These are phyloP conservation scores for Candida sanyaensis DNA, from an alignment of 1,139 yeast genomes.

Conservation along the genomic window DNA sequence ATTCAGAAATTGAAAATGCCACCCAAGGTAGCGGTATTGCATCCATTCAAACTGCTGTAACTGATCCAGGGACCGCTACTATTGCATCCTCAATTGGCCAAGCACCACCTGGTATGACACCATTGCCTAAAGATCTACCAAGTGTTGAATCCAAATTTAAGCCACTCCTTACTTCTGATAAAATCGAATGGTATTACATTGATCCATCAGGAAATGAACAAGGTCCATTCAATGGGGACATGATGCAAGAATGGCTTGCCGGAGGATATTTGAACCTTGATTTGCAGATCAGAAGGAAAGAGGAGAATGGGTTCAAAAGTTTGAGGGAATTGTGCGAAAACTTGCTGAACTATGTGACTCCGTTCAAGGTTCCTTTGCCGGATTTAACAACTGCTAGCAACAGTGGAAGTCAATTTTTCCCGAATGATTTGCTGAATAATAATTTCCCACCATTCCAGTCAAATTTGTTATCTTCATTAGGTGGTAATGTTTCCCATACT, in stretches of 20 bases:
- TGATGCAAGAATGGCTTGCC: slow-evolving; percentile 80
- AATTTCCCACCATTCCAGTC: slow-evolving; percentile 5
- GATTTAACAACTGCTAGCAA: slow-evolving; percentile 23
- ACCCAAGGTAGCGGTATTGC: slow-evolving; percentile 7
- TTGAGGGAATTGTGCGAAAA: slow-evolving; percentile 47
- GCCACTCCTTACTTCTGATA: slow-evolving; percentile 30
- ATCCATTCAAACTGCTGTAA: slow-evolving; percentile 4
- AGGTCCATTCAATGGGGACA: slow-evolving; percentile 75
- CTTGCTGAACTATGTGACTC: slow-evolving; percentile 54
- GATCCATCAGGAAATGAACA: slow-evolving; percentile 73
- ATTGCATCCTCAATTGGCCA: slow-evolving; percentile 3
- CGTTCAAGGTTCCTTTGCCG: slow-evolving; percentile 60
- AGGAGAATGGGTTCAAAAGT: slow-evolving; percentile 40
- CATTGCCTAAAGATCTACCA: slow-evolving; percentile 6
- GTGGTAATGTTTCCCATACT: not conserved
- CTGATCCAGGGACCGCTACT: slow-evolving; percentile 6
- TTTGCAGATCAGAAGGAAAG: slow-evolving; percentile 58
- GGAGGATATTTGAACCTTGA: slow-evolving; percentile 62
- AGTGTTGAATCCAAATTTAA: slow-evolving; percentile 5
- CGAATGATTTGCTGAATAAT: slow-evolving; percentile 11
- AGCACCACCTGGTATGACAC: slow-evolving; percentile 23
- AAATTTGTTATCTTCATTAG: slow-evolving; percentile 2
- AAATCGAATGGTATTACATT: slow-evolving; percentile 68
- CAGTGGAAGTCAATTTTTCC: slow-evolving; percentile 8
- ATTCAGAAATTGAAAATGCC: slow-evolving; percentile 1